Base-by-base conservation (phyloP, 305 asterid species). In the Ajuga reptans region DNA sequence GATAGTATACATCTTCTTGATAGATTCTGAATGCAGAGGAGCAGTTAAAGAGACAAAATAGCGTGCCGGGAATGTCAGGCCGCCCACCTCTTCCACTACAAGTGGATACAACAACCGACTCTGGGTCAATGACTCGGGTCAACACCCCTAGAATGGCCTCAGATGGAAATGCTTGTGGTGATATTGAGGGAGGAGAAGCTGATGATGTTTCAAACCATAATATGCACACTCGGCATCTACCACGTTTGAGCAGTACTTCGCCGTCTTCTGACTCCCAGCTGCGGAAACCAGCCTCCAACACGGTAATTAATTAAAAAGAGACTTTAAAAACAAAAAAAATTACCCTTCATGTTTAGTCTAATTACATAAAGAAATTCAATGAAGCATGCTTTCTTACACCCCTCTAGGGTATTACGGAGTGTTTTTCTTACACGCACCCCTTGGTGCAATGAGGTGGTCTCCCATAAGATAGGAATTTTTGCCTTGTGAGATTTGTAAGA, bases 21-120 rank as follows among this genome's bases (percentile, higher is more conserved):
- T 89, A 92, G 96, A 89, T 92, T 71, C 69, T 88, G 72, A 86
- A 72, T 70, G 97, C 95, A 60, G 98, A 90, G 79, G 97, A 92
- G 73, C 93, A 87, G 74, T 78, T 92, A 29, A 87, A 85, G 88
- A 80, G 87, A 59, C 89, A 80, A 68, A 84, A 71, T 64, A 79
- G 77, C 41, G 27, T 15, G 53, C 96, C 82, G 75, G 86, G 87
- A 29, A 69, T 57, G 46, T 62, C 84, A 9, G 86, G 79, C 37
- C 90, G 86, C 11, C 85, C 88, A 21, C 80, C 85, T 61, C 81
- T 78, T 72, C 84, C 95, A 4, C 89, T 84, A 68, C 95, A 80
- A 56, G 95, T 88, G 76, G 97, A 90, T 65, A 82, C 78, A 59
- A 75, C 95, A 50, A 81, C 85, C 72, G 98, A 92, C 71, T 81